A percentile compares a stretch with the other conserved stretches of the same genome.
These are phyloP conservation scores for Neobulgaria alba DNA, from an alignment of 2,329 filamentous ascomycete genomes.

Conservation along the genomic window DNA sequence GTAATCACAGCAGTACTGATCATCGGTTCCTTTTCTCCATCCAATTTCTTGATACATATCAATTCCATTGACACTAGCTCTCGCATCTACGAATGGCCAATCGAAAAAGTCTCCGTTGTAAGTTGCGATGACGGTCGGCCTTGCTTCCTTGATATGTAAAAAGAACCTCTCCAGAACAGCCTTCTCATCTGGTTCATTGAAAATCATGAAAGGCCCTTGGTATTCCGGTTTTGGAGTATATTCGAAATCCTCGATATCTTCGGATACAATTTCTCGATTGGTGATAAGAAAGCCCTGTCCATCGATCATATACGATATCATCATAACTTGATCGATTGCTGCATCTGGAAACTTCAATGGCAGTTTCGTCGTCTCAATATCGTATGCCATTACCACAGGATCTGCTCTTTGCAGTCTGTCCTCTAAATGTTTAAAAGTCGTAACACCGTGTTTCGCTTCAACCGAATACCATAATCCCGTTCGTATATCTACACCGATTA, in stretches of 20 bases:
- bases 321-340: constrained; percentile 94
- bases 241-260: constrained; percentile 95
- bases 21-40: constrained; percentile 89
- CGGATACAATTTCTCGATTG: constrained; percentile 93
- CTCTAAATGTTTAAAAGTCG: constrained; percentile 76
- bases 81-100: constrained; percentile 95
- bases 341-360: constrained; percentile 96
- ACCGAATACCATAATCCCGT: constrained; percentile 97
- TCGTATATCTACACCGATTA: constrained; percentile 62
- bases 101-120: constrained; percentile 99
- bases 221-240: constrained; percentile 98
- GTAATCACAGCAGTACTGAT: constrained; percentile 93
- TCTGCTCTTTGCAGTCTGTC: constrained; percentile 85
- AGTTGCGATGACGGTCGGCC: constrained; percentile 95
- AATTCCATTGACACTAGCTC: constrained; percentile 88
- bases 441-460: constrained; percentile 83
- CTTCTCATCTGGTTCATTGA: constrained; percentile 95
- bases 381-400: constrained; percentile 96
- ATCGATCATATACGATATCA: constrained; percentile 99
- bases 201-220: constrained; percentile 90
- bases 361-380: constrained; percentile 96
- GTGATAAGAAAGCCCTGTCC: constrained; percentile 97
- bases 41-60: constrained; percentile 99
- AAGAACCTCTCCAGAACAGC: constrained; percentile 85
- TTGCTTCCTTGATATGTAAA: constrained; percentile 85